Base-by-base conservation (phyloP, 805 yeast species). In the Schwanniomyces sp. region DNA sequence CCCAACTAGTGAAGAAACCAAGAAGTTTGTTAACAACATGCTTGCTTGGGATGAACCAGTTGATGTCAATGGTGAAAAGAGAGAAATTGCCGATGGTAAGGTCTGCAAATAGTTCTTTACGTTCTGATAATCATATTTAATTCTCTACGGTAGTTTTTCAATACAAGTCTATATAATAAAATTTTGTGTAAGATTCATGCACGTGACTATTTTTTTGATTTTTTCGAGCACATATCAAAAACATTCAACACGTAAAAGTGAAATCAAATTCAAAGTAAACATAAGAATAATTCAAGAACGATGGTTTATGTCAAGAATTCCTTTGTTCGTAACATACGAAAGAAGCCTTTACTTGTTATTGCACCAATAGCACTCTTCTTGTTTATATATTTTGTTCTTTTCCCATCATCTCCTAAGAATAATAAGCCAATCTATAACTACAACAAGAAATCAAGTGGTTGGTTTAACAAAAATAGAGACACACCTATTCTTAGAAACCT, bases 1-100 rank as follows among this genome's bases (percentile, higher is more conserved):
- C 69, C 81, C 86, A 52, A 62, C 90, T 62, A 81, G 82, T 59
- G 82, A 81, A 58, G 94, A 82, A 67, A 88, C 81, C 79, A 85
- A 80, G 74, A 88, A 78, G 55, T 88, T 89, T 66, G 72, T 94
- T 62, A 79, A 88, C 74, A 88, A 91, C 83, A 79, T 91, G 85
- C 89, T 96, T 86, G 96, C 97, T 61, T 92, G 98, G 98, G 99
- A 92, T 73, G 83, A 90, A 79, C 98, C 98, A 59, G 82, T 91
- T 58, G 71, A 71, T 48, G 79, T 86, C 67, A 75, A 85, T 68
- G 97, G 96, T 68, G 86, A 82, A 76, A 67, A 77, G 68, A 85
- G 79, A 69, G 96, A 88, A 78, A 87, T 92, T 63, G 96, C 86
- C 57, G 99, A 92, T 73, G 99, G 99, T 78, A 91, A 92, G 82